Base-by-base conservation (phyloP, 2,329 filamentous ascomycete species). In the Aspergillus costaricaensis region DNA sequence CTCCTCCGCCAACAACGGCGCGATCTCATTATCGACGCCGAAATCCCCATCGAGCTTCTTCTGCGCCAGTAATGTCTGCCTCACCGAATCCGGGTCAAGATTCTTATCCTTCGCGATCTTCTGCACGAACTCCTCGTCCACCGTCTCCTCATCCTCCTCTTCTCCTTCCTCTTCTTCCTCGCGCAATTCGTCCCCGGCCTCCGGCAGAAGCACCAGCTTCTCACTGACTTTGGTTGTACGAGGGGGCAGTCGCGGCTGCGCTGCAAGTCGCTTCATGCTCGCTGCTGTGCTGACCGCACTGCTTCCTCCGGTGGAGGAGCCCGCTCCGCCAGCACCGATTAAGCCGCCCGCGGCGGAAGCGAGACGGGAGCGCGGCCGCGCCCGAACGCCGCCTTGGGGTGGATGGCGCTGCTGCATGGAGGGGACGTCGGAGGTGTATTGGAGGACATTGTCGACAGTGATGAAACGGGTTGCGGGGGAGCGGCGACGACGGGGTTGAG, bases 181-280 rank as follows among this genome's bases (percentile, higher is more conserved):
- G 12, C 21, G 57, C 15, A 47, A n/a, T 15, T 55, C 52, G 15
- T 47, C 62, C 6, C 59, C 62, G 4, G 59, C 62, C 38, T 64
- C 62, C 0, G 95, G 95, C 14, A 99, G 83, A 38, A 98, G 82
- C 0, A 99, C 95, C n/a, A 99, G 83, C 78, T 98, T 98, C 80
- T 98, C 92, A 75, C 91, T 96, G 65, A 96, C 89, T 76, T 98
- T 97, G 27, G 92, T 96, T 39, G 92, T 96, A 56, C 95, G 86
- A 5, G 91, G 89, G 0, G 94, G 95, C 66, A 97, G 82, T 65
- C 86, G 83, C 57, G 84, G 80, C 55, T 77, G 72, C 6, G 83
- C 82, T 0, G 83, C 79, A 50, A 86, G 75, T 79, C 85, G 81
- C 10, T 85, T 83, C 47, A 83, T 81, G 44, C 86, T 79, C 63